These are phyloP conservation scores for Medicago lupulina DNA, from an alignment of 306 rosid genomes.

Conservation along the genomic window DNA sequence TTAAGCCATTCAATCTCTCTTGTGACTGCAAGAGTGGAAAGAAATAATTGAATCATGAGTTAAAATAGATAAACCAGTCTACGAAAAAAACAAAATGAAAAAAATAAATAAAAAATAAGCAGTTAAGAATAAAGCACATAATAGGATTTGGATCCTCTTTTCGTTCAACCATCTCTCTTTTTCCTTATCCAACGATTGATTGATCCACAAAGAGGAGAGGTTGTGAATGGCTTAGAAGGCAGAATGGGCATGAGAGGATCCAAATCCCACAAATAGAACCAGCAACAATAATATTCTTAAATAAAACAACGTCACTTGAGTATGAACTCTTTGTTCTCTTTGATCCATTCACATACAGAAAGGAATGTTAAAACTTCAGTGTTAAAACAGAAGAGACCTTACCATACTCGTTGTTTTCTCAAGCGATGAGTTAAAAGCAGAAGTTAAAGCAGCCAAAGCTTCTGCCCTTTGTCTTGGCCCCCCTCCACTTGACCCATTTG, in stretches of 20 bases:
- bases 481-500: conserved; percentile 49
- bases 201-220: too few species aligned
- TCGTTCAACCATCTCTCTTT: too few species aligned
- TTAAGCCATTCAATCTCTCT: conserved; percentile 75
- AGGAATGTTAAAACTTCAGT: not conserved
- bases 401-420: conserved; percentile 46
- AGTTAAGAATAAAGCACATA: conserved; percentile 12
- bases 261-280: not conserved
- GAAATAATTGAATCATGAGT: conserved; percentile 7
- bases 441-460: conserved; percentile 56
- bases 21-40: conserved; percentile 46
- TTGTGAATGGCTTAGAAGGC: too few species aligned
- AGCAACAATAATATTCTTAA: conserved; percentile 1
- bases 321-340: conserved; percentile 26
- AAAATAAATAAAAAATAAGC: not conserved
- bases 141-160: not conserved
- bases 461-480: conserved; percentile 63
- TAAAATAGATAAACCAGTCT: conserved; percentile 20
- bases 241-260: too few species aligned
- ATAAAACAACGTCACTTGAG: not conserved
- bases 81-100: not conserved
- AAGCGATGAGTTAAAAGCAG: conserved; percentile 80
- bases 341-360: conserved; percentile 10
- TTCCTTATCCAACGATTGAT: too few species aligned
- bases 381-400: conserved; percentile 30